These are phyloP conservation scores for Pelargonium fulgidum DNA, from an alignment of 441 rosid species.

Conservation along the genomic window DNA sequence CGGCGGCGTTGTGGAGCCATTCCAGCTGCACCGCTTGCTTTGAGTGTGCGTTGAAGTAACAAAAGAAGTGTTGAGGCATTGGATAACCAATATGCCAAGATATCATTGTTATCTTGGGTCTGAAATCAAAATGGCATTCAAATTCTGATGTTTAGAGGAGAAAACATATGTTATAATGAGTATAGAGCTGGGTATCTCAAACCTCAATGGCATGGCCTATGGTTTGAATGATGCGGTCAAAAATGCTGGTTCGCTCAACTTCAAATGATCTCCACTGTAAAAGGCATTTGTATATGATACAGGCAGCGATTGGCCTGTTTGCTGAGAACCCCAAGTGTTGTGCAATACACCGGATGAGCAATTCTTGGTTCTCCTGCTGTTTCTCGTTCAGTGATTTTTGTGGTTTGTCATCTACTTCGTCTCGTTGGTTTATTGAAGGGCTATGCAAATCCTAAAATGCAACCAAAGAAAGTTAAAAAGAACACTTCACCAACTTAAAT, in stretches of 20 bases:
- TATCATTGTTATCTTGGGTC: conserved; percentile 89
- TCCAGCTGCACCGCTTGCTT: conserved; percentile 98
- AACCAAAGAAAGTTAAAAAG: no score
- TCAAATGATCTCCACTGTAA: conserved; percentile 98
- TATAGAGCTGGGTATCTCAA: conserved; percentile 17
- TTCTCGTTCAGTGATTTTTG: conserved; percentile 93
- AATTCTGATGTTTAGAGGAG: conserved; percentile 18
- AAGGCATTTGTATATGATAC: conserved; percentile 91
- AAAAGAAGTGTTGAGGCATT: conserved; percentile 93
- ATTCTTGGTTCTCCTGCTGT: conserved; percentile 95
- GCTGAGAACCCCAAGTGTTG: conserved; percentile 82
- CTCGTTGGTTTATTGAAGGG: conserved; percentile 67
- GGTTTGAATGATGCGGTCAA: conserved; percentile 90
- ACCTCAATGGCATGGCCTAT: conserved; percentile 98
- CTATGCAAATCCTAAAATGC: conserved; percentile 61
- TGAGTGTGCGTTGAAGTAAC: conserved; percentile 86
- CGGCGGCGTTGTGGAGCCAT: conserved; percentile 98
- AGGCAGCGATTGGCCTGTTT: conserved; percentile 86
- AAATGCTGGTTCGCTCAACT: conserved; percentile 92
- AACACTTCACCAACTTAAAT: conserved; percentile 11
- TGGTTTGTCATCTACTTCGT: conserved; percentile 81
- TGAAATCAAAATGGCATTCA: conserved; percentile 30
- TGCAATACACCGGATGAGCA: conserved; percentile 86
- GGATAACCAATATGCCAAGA: conserved; percentile 94
- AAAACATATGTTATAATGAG: background rate